These are phyloP conservation scores for Russula ochroleuca DNA, from an alignment of 768 basidiomycete genomes.

Conservation along the genomic window DNA sequence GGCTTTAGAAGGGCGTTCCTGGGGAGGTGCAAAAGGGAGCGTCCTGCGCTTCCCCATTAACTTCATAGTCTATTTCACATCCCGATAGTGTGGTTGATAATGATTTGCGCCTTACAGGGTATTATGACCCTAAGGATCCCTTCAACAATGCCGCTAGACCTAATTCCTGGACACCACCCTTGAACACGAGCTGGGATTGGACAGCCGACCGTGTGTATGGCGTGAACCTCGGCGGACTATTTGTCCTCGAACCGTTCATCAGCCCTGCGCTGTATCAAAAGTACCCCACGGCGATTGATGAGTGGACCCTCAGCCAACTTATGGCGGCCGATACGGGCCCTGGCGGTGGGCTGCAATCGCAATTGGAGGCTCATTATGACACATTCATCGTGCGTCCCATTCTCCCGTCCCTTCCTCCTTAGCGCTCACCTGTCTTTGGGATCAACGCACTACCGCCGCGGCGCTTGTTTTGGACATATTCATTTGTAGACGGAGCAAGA, in stretches of 20 bases:
- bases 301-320: conserved; percentile 62
- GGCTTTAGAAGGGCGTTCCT: conserved; percentile 8
- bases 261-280: conserved; percentile 59
- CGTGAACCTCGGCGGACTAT: conserved; percentile 74
- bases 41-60: not conserved
- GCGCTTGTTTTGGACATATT: conserved; percentile 12
- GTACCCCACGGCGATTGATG: conserved; percentile 59
- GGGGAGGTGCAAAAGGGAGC: not conserved
- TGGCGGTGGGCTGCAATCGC: conserved; percentile 51
- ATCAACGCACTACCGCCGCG: conserved; percentile 12
- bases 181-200: conserved; percentile 76
- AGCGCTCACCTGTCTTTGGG: conserved; percentile 12
- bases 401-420: conserved; percentile 2
- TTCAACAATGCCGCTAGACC: conserved; percentile 72
- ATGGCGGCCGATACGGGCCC: conserved; percentile 60
- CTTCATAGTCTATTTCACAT: not conserved
- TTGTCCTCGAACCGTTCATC: conserved; percentile 80
- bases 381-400: conserved; percentile 69
- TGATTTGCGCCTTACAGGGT: conserved; percentile 42
- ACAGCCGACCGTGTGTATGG: conserved; percentile 57
- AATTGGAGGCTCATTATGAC: conserved; percentile 73
- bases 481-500: conserved; percentile 73
- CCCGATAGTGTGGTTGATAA: not conserved
- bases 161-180: conserved; percentile 76
- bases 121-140: conserved; percentile 64